phyloP scores from a whole-genome alignment of 495 filamentous ascomycete genomes.

The Tuber magnatum region DNA sequence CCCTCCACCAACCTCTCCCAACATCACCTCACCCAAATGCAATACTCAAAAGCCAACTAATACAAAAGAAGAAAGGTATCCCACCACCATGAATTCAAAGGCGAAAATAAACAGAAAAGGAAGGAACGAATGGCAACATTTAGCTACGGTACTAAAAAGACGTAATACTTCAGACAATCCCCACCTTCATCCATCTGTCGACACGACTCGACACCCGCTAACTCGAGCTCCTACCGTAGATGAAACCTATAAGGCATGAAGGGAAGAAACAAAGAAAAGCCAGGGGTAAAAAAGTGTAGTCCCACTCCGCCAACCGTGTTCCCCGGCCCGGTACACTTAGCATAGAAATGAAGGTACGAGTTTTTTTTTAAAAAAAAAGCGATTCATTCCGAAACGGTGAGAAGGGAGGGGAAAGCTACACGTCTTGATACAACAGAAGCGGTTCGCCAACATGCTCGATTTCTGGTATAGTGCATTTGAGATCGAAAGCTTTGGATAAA shows the following conservation, averaged over 20 bases:
- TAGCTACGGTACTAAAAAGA: not conserved
- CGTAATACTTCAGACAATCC: not conserved
- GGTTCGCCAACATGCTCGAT: conserved; percentile 97
- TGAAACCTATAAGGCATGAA: not conserved
- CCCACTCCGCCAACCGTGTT: not conserved
- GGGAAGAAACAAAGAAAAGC: not conserved
- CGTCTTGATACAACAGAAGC: conserved; percentile 83
- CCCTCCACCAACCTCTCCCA: not conserved
- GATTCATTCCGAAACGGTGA: not conserved
- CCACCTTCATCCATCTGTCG: not conserved
- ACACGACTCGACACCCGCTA: not conserved
- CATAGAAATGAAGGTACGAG: not conserved
- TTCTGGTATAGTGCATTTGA: conserved; percentile 98
- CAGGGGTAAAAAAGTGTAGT: not conserved
- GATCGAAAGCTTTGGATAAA: conserved; percentile 93
- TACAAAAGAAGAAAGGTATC: conserved; percentile 4
- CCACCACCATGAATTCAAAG: not conserved
- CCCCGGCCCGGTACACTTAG: not conserved
- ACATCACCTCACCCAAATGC: not conserved
- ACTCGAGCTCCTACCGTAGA: not conserved
- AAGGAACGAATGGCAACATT: not conserved
- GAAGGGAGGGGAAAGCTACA: conserved; percentile 42
- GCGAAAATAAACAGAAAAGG: not conserved
- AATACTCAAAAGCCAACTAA: not conserved
- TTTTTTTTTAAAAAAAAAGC: conserved; percentile 2